Conservation (phyloP, 164 flowering plant species). For the Piper betle region DNA sequence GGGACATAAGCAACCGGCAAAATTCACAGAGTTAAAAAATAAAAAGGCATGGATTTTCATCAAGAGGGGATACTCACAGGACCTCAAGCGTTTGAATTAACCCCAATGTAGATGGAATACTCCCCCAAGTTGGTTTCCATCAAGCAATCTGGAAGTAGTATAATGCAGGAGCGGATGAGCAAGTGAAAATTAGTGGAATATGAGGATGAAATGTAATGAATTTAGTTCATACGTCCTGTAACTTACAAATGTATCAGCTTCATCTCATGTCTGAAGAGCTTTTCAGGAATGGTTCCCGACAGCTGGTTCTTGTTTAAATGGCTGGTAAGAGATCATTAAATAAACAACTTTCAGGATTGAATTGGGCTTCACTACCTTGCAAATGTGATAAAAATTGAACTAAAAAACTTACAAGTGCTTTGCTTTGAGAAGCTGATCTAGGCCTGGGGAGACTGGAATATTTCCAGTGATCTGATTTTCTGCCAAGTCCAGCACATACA, state of each 20-base stretch:
- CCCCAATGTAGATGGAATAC: slow-evolving; percentile 54
- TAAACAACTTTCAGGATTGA: no score
- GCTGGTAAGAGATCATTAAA: slow-evolving; percentile 28
- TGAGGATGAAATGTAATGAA: neutral
- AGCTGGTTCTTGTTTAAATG: slow-evolving; percentile 88
- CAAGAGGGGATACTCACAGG: slow-evolving; percentile 53
- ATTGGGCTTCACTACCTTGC: neutral
- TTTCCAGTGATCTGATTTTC: slow-evolving; percentile 73
- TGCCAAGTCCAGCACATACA: slow-evolving; percentile 88
- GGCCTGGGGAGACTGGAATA: slow-evolving; percentile 78
- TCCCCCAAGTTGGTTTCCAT: slow-evolving; percentile 66
- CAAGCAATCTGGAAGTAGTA: slow-evolving; percentile 42
- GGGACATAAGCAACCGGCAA: neutral
- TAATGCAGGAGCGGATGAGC: neutral
- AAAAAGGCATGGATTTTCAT: no score
- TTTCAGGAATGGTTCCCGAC: slow-evolving; percentile 55
- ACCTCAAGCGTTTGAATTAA: slow-evolving; percentile 70
- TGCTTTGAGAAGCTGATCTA: slow-evolving; percentile 58
- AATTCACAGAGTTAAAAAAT: neutral
- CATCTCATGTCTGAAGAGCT: slow-evolving; percentile 68
- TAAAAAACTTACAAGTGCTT: slow-evolving; percentile 61
- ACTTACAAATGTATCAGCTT: slow-evolving; percentile 77
- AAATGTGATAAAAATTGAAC: neutral
- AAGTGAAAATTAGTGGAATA: no score
- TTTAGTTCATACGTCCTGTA: neutral